Percentiles rank a stretch among this genome's conserved stretches.
These are phyloP conservation scores for Xerocomellus chrysenteron DNA, from an alignment of 768 basidiomycete genomes.

Conservation along the genomic window DNA sequence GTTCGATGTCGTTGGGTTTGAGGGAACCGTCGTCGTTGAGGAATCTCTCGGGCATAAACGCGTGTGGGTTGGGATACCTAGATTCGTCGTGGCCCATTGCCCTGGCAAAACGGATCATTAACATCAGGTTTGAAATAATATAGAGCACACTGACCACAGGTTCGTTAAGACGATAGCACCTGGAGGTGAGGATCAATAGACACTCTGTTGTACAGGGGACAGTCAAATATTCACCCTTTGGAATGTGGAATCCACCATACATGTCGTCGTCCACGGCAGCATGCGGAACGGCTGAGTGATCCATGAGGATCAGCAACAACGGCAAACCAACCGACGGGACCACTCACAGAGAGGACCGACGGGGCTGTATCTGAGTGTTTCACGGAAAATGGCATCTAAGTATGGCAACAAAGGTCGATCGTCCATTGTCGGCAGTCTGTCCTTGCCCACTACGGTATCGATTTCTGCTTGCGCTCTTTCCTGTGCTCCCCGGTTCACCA, in stretches of 20 bases:
- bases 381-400: conserved; percentile 35
- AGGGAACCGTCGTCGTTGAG: too few species aligned
- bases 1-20: too few species aligned
- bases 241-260: conserved; percentile 45
- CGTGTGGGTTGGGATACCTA: too few species aligned
- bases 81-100: conserved; percentile 14
- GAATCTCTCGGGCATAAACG: too few species aligned
- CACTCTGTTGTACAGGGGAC: too few species aligned
- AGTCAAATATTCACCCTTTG: conserved; percentile 25
- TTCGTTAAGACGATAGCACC: conserved; percentile 6
- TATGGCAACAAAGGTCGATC: conserved; percentile 32
- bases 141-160: conserved; percentile 1
- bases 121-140: background rate
- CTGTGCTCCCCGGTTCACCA: conserved; percentile 10
- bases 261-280: conserved; percentile 5
- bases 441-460: conserved; percentile 15
- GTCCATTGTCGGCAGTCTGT: conserved; percentile 9
- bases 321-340: background rate
- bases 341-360: conserved; percentile 1
- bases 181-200: background rate
- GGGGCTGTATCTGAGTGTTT: conserved; percentile 13
- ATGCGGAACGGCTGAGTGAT: conserved; percentile 8
- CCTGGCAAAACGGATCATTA: background rate
- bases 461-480: conserved; percentile 7
- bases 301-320: background rate